A percentile compares a stretch with the other conserved stretches of the same genome.
Evolutionary conservation across 2,329 filamentous ascomycete genomes (phyloP).

Genomic region (Aureobasidium lini): DNA sequence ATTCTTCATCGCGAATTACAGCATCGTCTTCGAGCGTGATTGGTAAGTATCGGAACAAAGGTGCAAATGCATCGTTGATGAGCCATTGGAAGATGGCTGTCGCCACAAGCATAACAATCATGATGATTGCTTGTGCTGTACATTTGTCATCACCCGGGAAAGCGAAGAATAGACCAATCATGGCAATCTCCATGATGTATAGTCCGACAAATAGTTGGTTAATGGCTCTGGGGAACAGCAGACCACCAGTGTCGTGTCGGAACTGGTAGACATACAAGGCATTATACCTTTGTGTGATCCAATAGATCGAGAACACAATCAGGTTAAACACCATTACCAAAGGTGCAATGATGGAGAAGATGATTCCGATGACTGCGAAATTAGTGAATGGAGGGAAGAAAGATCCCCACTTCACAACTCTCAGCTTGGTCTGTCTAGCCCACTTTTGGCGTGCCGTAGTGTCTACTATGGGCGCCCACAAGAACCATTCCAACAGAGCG

Average conservation of each 20-base stretch:
- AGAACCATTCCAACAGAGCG: slow-evolving; percentile 71
- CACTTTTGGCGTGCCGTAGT: slow-evolving; percentile 79
- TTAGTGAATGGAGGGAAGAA: slow-evolving; percentile 97
- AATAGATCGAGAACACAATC: slow-evolving; percentile 83
- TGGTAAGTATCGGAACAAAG: slow-evolving; percentile 79
- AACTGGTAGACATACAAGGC: slow-evolving; percentile 93
- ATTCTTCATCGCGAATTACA: slow-evolving; percentile 80
- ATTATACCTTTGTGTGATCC: slow-evolving; percentile 93
- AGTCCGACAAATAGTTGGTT: slow-evolving; percentile 96
- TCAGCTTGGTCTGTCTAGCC: slow-evolving; percentile 70
- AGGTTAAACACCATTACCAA: slow-evolving; percentile 90
- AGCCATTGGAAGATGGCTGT: slow-evolving; percentile 73
- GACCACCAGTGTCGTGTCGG: slow-evolving; percentile 80
- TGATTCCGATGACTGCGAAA: slow-evolving; percentile 78
- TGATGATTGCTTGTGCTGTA: slow-evolving; percentile 70
- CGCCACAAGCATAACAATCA: slow-evolving; percentile 66
- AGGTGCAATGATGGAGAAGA: slow-evolving; percentile 84
- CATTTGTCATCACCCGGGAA: slow-evolving; percentile 52
- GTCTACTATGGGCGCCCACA: slow-evolving; percentile 60
- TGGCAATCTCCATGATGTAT: slow-evolving; percentile 87
- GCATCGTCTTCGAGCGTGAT: slow-evolving; percentile 96
- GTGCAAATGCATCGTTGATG: slow-evolving; percentile 75
- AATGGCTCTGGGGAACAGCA: slow-evolving; percentile 85
- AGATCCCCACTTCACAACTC: slow-evolving; percentile 76
- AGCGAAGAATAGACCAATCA: slow-evolving; percentile 86